Conservation (phyloP, 1,284 basidiomycete genomes). For the Austropuccinia psidii region DNA sequence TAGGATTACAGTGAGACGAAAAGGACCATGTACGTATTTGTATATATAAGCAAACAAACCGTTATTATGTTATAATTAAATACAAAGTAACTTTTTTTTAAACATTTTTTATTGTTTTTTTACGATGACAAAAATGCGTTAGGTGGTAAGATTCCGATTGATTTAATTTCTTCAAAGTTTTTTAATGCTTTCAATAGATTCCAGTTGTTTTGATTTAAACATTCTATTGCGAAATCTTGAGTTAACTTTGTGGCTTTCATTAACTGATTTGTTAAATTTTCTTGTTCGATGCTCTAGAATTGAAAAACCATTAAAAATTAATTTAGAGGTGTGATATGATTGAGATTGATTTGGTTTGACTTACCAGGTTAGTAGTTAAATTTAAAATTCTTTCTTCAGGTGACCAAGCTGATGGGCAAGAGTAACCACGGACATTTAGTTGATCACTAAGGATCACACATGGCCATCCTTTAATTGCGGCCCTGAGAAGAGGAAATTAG, state of each 20-base stretch:
- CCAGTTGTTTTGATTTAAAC: conserved; percentile 72
- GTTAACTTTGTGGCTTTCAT: conserved; percentile 67
- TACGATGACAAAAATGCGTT: conserved; percentile 6
- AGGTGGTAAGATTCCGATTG: not conserved
- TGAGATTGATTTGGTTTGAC: not conserved
- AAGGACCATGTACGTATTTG: too few relatives aligned
- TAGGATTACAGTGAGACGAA: too few relatives aligned
- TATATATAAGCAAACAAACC: too few relatives aligned
- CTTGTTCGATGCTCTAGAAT: conserved; percentile 57
- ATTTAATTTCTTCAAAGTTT: conserved; percentile 63
- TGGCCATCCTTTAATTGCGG: conserved; percentile 76
- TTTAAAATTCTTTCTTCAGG: not conserved
- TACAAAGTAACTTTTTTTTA: too few relatives aligned
- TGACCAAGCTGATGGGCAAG: conserved; percentile 62
- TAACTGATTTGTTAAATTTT: conserved; percentile 58
- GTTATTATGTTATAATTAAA: too few relatives aligned
- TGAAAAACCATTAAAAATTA: not conserved
- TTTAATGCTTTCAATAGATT: conserved; percentile 63
- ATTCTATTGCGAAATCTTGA: conserved; percentile 66
- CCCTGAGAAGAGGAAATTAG: conserved; percentile 51
- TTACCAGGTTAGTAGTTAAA: not conserved
- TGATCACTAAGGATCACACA: conserved; percentile 83
- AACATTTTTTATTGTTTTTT: too few relatives aligned
- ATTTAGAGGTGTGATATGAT: not conserved
- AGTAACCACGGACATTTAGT: conserved; percentile 71